Percentiles rank a stretch among this genome's conserved stretches.
Conservation (phyloP, 1,139 yeast genomes). For the Diutina sp. region DNA sequence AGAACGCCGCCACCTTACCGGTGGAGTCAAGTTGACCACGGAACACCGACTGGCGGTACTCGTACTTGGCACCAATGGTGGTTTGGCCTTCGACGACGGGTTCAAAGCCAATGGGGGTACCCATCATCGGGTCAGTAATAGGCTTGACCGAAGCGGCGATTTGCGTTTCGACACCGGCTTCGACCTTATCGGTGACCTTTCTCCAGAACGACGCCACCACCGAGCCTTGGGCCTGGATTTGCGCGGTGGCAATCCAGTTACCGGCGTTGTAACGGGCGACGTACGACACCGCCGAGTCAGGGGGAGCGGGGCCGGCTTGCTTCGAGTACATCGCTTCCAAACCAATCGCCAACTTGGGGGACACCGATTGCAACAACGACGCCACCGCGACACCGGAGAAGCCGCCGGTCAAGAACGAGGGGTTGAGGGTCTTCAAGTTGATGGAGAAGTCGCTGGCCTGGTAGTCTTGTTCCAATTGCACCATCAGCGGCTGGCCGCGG, state of each 20-base stretch:
- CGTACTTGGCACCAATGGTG: conserved; percentile 94
- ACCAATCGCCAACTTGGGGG: conserved; percentile 80
- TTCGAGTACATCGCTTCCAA: conserved; percentile 85
- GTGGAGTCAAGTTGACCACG: conserved; percentile 89
- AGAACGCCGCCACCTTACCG: conserved; percentile 83
- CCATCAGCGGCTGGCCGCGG: conserved; percentile 83
- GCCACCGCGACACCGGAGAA: conserved; percentile 75
- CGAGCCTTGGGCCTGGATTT: conserved; percentile 88
- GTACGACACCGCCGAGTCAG: conserved; percentile 86
- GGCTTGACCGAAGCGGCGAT: conserved; percentile 71
- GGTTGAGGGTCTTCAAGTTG: conserved; percentile 86
- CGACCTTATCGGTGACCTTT: conserved; percentile 81
- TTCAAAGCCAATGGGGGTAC: conserved; percentile 68
- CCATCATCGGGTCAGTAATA: conserved; percentile 69
- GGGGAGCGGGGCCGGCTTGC: conserved; percentile 64
- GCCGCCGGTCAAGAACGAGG: conserved; percentile 61
- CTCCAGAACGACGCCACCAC: conserved; percentile 88
- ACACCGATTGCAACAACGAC: conserved; percentile 78
- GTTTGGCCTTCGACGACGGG: conserved; percentile 86
- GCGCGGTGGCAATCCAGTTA: conserved; percentile 91
- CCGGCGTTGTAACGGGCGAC: conserved; percentile 82
- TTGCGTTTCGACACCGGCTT: conserved; percentile 93
- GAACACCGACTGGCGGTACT: conserved; percentile 91
- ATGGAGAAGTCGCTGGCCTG: conserved; percentile 81
- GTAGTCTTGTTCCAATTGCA: conserved; percentile 93